Base-by-base conservation (phyloP, 169 alveolate genomes). In the Babesia bigemina region DNA sequence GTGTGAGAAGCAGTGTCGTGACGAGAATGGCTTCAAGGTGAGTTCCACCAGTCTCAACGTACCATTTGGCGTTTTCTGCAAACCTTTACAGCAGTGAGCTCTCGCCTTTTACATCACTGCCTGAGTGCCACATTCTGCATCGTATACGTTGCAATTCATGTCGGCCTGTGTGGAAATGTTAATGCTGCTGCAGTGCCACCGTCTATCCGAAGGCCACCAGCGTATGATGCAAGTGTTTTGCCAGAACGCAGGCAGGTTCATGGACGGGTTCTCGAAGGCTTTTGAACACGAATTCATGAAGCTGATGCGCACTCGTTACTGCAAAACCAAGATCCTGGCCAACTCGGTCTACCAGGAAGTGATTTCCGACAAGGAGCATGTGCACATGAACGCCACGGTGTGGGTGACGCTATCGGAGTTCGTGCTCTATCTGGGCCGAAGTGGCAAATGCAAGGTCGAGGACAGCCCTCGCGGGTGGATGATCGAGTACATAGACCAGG, bases 1-100 rank as follows among this genome's bases (percentile, higher is more conserved):
- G 96, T 95, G 99, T 70, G 95, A 96, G 84, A 95, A 96, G 79
- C 98, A 95, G 63, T 96, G 99, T 91, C 88, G 97, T 29, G 99
- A 96, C 70, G 98, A 95, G 73, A 96, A 96, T 69, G 99, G 99
- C 8, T 96, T 94, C 91, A 96, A 94, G 86, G 95, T 91, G 44
- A 48, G 76, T 65, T 39, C 22, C 10, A 9, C 3, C 4, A 11
- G 7, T 17, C 24, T 57, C 22, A 8, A n/a, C 1, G 28, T 52
- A 24, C 33, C 11, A 11, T 45, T 45, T 11, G 50, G 50, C 50
- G 17, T 16, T 10, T 2, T 10, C 50, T 45, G 50, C 50, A 6
- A 33, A 33, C 10, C 39, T 33, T 33, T 33, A 33, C 6, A 33
- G 39, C 39, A 33, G 39, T 6, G 39, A 6, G 39, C 39, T 4